These are phyloP conservation scores for Podosphaera fusca DNA, from an alignment of 2,329 filamentous ascomycete species.

Conservation along the genomic window DNA sequence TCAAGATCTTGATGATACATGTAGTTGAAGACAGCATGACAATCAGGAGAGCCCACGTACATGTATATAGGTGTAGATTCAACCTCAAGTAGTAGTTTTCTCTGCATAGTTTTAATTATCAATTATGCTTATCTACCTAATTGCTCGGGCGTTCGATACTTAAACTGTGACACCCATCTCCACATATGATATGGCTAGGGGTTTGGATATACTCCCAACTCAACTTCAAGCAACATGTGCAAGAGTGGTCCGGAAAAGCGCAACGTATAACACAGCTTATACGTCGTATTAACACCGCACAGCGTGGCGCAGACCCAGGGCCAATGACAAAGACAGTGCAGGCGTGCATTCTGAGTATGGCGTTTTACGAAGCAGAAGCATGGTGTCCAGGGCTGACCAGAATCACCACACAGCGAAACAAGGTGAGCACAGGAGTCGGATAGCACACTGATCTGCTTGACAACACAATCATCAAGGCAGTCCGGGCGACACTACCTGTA, in stretches of 20 bases:
- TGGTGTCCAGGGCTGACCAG: background rate
- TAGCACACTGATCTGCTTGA: background rate
- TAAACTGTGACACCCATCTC: background rate
- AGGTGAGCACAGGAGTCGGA: background rate
- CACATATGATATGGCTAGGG: background rate
- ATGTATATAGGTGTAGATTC: no score
- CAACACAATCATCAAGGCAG: background rate
- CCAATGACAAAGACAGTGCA: background rate
- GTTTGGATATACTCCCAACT: background rate
- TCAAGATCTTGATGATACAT: no score
- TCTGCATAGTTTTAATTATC: no score
- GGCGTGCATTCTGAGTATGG: background rate
- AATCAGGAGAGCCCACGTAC: no score
- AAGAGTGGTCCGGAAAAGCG: background rate
- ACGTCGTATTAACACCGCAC: background rate
- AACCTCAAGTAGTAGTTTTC: no score
- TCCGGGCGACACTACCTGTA: no score
- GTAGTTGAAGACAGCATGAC: no score
- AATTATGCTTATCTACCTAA: no score
- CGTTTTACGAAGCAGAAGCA: background rate
- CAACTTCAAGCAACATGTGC: background rate
- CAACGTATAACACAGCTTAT: background rate
- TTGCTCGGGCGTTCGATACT: no score
- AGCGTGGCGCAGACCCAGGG: background rate
- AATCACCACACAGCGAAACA: background rate